Percentiles rank a stretch among this genome's conserved stretches.
phyloP scores from a whole-genome alignment of 257 asterid species.

The Solanum appendiculatum region DNA sequence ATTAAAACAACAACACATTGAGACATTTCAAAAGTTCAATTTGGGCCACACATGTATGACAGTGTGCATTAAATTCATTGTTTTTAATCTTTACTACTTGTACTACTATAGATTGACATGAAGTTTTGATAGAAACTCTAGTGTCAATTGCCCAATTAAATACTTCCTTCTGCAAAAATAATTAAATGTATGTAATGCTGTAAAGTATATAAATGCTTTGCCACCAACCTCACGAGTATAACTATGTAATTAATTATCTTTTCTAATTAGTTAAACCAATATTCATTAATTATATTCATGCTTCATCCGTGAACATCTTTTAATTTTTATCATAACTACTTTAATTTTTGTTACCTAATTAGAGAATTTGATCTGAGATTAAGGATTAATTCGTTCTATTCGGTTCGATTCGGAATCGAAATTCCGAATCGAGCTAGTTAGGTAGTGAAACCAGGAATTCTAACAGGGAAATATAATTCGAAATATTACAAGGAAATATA shows the following conservation, averaged over 20 bases:
- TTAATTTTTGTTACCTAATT: not conserved
- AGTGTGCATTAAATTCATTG: not conserved
- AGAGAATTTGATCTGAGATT: not conserved
- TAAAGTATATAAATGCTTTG: not conserved
- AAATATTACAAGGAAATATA: too few relatives aligned
- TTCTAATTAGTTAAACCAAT: not conserved
- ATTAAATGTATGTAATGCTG: not conserved
- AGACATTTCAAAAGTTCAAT: not conserved
- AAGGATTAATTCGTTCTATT: not conserved
- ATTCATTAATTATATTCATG: not conserved
- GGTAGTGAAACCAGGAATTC: not conserved
- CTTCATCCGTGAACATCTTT: not conserved
- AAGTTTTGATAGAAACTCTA: not conserved
- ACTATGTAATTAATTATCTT: not conserved
- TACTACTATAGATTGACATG: not conserved
- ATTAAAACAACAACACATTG: not conserved
- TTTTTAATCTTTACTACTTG: not conserved
- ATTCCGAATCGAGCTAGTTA: too few relatives aligned
- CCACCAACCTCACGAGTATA: conserved; percentile 1
- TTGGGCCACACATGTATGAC: not conserved
- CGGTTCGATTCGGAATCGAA: not conserved
- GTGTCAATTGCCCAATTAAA: not conserved
- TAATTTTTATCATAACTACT: not conserved
- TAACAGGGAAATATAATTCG: too few relatives aligned
- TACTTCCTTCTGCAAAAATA: not conserved